These are phyloP conservation scores for Ascosphaera pollenicola DNA, from an alignment of 2,329 filamentous ascomycete genomes.

Conservation along the genomic window DNA sequence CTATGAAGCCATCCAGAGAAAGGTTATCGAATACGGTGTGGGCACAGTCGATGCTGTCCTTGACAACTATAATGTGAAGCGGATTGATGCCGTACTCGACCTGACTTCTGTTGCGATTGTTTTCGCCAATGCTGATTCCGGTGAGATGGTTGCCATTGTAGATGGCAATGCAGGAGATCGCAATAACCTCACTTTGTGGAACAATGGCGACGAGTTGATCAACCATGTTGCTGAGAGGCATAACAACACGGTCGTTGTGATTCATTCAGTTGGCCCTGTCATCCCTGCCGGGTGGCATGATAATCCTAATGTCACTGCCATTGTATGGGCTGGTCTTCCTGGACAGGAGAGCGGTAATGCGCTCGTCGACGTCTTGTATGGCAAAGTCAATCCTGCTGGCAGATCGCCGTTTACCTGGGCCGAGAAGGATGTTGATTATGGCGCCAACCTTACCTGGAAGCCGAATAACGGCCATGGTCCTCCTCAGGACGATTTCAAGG, in stretches of 20 bases:
- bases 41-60: slow-evolving; percentile 39
- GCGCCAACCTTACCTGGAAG: slow-evolving; percentile 32
- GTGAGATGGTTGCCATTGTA: slow-evolving; percentile 67
- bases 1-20: slow-evolving; percentile 43
- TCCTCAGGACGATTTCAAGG: slow-evolving; percentile 36
- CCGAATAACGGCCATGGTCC: slow-evolving; percentile 33
- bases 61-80: slow-evolving; percentile 31
- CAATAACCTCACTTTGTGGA: slow-evolving; percentile 82
- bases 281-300: slow-evolving; percentile 41
- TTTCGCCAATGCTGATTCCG: slow-evolving; percentile 71
- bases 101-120: slow-evolving; percentile 44
- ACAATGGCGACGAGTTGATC: slow-evolving; percentile 58
- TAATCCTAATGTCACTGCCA: slow-evolving; percentile 48
- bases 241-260: slow-evolving; percentile 78
- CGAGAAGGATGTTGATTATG: slow-evolving; percentile 29
- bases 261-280: slow-evolving; percentile 68
- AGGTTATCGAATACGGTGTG: slow-evolving; percentile 39
- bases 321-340: slow-evolving; percentile 54
- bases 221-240: slow-evolving; percentile 54
- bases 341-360: slow-evolving; percentile 57
- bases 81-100: slow-evolving; percentile 28
- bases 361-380: slow-evolving; percentile 52
- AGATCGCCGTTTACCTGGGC: slow-evolving; percentile 42
- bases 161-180: slow-evolving; percentile 75
- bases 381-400: slow-evolving; percentile 37